These are phyloP conservation scores for Diaporthe amygdali DNA, from an alignment of 2,329 filamentous ascomycete genomes.

Conservation along the genomic window DNA sequence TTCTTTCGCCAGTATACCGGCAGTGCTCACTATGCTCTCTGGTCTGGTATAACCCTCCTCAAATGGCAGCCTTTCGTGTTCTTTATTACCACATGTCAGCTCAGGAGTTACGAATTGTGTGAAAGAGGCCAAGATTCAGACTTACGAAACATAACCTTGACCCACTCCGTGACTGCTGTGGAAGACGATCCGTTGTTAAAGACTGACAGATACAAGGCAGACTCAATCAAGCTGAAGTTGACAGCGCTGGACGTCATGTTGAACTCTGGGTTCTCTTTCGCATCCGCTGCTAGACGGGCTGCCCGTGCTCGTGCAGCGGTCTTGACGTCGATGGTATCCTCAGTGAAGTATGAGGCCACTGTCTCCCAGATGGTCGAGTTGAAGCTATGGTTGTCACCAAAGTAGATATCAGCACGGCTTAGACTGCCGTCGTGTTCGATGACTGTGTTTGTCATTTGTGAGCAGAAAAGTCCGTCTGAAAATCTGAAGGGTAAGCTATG, in stretches of 20 bases:
- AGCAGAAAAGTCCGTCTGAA: neutral
- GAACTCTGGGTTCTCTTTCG: constrained; percentile 33
- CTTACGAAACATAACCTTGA: constrained; percentile 28
- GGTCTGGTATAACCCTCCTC: neutral
- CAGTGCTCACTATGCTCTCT: neutral
- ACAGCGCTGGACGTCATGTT: constrained; percentile 24
- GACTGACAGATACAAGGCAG: constrained; percentile 27
- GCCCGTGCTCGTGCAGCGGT: constrained; percentile 35
- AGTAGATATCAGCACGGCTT: constrained; percentile 35
- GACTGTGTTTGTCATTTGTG: constrained; percentile 26
- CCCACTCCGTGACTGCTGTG: constrained; percentile 29
- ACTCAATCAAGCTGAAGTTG: constrained; percentile 29
- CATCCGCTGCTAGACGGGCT: constrained; percentile 32
- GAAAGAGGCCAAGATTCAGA: neutral
- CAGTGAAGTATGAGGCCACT: constrained; percentile 28
- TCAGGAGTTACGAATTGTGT: neutral
- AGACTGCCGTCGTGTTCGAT: constrained; percentile 42
- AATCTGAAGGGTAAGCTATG: neutral
- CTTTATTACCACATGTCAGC: neutral
- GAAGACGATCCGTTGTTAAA: constrained; percentile 29
- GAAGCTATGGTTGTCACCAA: constrained; percentile 38
- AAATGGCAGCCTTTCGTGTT: neutral
- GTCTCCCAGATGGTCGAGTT: constrained; percentile 33
- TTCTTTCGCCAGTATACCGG: neutral
- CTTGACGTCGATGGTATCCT: constrained; percentile 33